Evolutionary conservation across 176 grass and related monocot genomes (phyloP).

Genomic region (Poa annua): DNA sequence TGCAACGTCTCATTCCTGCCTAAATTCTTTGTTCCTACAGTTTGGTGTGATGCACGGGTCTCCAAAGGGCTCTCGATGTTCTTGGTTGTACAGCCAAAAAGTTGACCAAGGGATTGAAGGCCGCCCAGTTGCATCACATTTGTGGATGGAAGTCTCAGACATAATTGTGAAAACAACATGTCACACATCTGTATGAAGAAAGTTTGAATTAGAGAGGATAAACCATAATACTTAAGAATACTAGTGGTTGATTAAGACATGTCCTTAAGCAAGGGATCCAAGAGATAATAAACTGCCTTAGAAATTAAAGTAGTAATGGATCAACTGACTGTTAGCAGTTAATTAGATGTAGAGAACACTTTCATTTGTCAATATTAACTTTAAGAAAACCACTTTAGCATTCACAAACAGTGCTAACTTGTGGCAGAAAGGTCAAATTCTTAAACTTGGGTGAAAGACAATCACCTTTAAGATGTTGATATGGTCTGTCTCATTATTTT

Average conservation of each 20-base stretch:
- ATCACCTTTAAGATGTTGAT: constrained; percentile 98
- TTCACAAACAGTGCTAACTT: constrained; percentile 7
- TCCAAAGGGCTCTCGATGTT: constrained; percentile 50
- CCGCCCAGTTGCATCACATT: constrained; percentile 54
- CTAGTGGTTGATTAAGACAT: neutral
- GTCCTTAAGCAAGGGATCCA: neutral
- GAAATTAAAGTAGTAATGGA: neutral
- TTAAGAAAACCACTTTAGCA: constrained; percentile 15
- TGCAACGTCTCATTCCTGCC: constrained; percentile 54
- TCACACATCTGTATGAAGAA: constrained; percentile 84
- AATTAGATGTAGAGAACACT: neutral
- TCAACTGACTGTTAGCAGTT: neutral
- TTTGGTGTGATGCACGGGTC: constrained; percentile 53
- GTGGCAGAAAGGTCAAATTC: neutral
- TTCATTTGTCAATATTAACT: constrained; percentile 4
- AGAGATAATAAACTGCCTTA: neutral
- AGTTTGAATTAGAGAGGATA: constrained; percentile 15
- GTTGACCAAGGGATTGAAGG: constrained; percentile 65
- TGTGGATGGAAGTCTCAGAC: constrained; percentile 66
- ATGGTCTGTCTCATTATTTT: constrained; percentile 95
- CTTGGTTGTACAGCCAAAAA: constrained; percentile 69
- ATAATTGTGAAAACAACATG: constrained; percentile 95
- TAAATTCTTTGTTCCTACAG: constrained; percentile 48
- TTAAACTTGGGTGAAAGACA: constrained; percentile 27
- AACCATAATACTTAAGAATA: constrained; percentile 20